These are phyloP conservation scores for Boletus speciosus DNA, from an alignment of 768 basidiomycete species.

Conservation along the genomic window DNA sequence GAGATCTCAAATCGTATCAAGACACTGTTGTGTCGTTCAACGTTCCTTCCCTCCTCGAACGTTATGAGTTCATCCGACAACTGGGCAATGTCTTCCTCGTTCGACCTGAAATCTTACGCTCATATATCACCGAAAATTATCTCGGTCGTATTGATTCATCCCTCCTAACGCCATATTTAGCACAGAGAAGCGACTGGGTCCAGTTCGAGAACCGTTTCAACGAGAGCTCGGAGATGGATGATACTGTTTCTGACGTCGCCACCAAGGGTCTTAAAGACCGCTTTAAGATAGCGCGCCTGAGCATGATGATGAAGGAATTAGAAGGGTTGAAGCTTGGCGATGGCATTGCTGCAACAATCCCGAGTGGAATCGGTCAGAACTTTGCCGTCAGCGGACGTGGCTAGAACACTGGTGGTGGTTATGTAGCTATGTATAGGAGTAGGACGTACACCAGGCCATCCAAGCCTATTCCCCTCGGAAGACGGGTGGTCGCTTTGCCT, in stretches of 20 bases:
- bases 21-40: conserved; percentile 81
- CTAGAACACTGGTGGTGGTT: conserved; percentile 28
- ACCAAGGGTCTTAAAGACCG: conserved; percentile 53
- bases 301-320: conserved; percentile 85
- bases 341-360: conserved; percentile 55
- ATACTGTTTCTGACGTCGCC: conserved; percentile 37
- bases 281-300: conserved; percentile 65
- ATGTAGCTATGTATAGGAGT: not conserved
- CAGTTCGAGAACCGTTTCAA: conserved; percentile 81
- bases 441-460: conserved; percentile 1
- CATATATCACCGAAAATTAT: conserved; percentile 92
- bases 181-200: conserved; percentile 87
- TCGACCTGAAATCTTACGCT: conserved; percentile 89
- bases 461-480: conserved; percentile 71
- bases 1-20: conserved; percentile 96
- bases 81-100: conserved; percentile 97
- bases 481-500: conserved; percentile 72
- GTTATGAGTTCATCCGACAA: conserved; percentile 97
- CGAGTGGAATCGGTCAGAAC: conserved; percentile 52
- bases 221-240: conserved; percentile 46
- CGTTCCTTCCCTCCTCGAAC: conserved; percentile 82
- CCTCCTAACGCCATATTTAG: conserved; percentile 86
- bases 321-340: conserved; percentile 63
- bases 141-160: conserved; percentile 87
- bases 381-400: conserved; percentile 49